Evolutionary conservation across 495 filamentous ascomycete species (phyloP).

Genomic region (Aspergillus steynii): DNA sequence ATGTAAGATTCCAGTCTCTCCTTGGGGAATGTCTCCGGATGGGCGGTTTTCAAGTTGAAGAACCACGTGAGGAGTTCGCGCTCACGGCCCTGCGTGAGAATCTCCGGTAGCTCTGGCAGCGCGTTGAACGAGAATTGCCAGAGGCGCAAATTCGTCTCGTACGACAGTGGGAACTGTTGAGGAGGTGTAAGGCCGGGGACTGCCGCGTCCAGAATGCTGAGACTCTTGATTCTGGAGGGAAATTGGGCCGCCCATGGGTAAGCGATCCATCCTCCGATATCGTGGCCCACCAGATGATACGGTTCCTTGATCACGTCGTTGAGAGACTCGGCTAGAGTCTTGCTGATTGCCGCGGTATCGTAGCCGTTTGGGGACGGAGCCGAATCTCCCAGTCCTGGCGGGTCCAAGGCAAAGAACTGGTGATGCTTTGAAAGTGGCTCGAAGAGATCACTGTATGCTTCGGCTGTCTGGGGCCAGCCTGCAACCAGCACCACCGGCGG

Average conservation of each 20-base stretch:
- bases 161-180: constrained; percentile 8
- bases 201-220: constrained; percentile 28
- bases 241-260: constrained; percentile 31
- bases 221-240: constrained; percentile 22
- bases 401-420: constrained; percentile 28
- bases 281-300: constrained; percentile 31
- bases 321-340: constrained; percentile 24
- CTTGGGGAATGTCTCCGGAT: constrained; percentile 14
- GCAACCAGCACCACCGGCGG: constrained; percentile 25
- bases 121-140: constrained; percentile 34
- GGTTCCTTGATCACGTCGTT: constrained; percentile 18
- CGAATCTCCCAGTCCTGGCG: constrained; percentile 26
- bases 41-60: constrained; percentile 26
- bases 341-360: constrained; percentile 26
- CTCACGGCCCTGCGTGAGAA: constrained; percentile 24
- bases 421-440: constrained; percentile 25
- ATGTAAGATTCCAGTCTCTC: constrained; percentile 25
- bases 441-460: constrained; percentile 26
- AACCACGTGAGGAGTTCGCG: constrained; percentile 28
- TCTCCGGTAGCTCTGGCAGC: constrained; percentile 28
- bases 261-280: constrained; percentile 30
- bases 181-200: constrained; percentile 26
- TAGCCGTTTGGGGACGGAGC: constrained; percentile 17
- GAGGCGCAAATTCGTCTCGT: constrained; percentile 23
- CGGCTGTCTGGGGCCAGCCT: constrained; percentile 32